Evolutionary conservation across 257 asterid genomes (phyloP).

Genomic region (Solanum medicagineum): DNA sequence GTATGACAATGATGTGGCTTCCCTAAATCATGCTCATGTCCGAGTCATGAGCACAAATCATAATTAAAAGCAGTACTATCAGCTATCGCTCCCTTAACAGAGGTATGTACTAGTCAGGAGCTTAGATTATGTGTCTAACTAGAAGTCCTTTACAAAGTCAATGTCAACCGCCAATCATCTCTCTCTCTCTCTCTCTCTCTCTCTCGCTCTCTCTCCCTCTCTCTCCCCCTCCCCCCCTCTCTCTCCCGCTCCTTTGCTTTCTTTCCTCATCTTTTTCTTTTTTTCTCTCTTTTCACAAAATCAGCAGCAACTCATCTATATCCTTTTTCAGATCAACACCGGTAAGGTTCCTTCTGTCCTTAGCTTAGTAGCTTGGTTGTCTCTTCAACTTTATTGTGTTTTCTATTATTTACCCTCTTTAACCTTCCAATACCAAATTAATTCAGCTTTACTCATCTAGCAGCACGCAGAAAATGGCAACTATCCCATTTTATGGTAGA

Average conservation of each 20-base stretch:
- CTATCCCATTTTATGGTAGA: background rate
- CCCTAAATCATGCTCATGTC: background rate
- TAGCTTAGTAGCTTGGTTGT: background rate
- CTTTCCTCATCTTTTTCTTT: background rate
- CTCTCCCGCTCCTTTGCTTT: too few species aligned
- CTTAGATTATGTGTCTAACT: background rate
- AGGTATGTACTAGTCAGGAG: background rate
- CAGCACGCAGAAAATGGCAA: background rate
- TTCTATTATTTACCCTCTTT: background rate
- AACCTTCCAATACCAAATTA: background rate
- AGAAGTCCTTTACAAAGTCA: background rate
- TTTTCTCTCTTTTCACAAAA: background rate
- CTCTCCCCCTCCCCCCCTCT: too few species aligned
- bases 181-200: background rate
- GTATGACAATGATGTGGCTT: background rate
- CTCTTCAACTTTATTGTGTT: background rate
- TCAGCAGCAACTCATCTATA: background rate
- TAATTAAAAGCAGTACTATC: background rate
- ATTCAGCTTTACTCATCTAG: background rate
- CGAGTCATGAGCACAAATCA: background rate
- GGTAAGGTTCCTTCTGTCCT: background rate
- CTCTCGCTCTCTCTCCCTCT: too few species aligned
- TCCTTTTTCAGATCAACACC: background rate
- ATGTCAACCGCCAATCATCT: background rate
- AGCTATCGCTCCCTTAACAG: background rate